Conservation (phyloP, 805 yeast species). For the Suhomyces faveliae region DNA sequence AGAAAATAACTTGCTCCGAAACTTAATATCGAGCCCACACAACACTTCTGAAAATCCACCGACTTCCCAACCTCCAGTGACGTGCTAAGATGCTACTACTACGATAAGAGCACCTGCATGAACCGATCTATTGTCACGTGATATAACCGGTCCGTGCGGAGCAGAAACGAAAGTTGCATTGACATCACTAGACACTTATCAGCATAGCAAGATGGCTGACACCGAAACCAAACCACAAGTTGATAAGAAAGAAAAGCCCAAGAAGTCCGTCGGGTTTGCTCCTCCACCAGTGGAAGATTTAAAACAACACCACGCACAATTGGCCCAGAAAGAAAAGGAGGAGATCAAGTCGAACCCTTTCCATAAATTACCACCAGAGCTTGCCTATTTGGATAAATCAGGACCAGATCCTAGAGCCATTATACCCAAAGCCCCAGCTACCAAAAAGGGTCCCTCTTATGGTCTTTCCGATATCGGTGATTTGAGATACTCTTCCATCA, state of each 20-base stretch:
- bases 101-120: background rate
- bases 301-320: conserved; percentile 31
- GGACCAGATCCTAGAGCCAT: conserved; percentile 30
- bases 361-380: conserved; percentile 42
- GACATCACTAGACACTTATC: background rate
- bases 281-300: conserved; percentile 36
- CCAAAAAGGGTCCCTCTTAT: conserved; percentile 6
- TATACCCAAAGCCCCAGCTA: conserved; percentile 10
- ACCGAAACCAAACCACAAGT: background rate
- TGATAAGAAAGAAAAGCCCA: conserved; percentile 8
- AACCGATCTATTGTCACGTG: background rate
- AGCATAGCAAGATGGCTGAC: background rate
- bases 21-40: too few relatives aligned
- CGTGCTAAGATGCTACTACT: too few relatives aligned
- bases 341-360: conserved; percentile 30
- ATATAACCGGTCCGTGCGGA: background rate
- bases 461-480: conserved; percentile 36
- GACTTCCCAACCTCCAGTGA: too few relatives aligned
- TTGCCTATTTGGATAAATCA: conserved; percentile 33
- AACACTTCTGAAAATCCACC: too few relatives aligned
- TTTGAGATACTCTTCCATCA: conserved; percentile 50
- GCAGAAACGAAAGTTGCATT: background rate
- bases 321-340: conserved; percentile 27
- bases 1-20: too few relatives aligned
- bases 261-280: conserved; percentile 40